phyloP scores from a whole-genome alignment of 805 yeast genomes.

The Jamesozyma lodderae region DNA sequence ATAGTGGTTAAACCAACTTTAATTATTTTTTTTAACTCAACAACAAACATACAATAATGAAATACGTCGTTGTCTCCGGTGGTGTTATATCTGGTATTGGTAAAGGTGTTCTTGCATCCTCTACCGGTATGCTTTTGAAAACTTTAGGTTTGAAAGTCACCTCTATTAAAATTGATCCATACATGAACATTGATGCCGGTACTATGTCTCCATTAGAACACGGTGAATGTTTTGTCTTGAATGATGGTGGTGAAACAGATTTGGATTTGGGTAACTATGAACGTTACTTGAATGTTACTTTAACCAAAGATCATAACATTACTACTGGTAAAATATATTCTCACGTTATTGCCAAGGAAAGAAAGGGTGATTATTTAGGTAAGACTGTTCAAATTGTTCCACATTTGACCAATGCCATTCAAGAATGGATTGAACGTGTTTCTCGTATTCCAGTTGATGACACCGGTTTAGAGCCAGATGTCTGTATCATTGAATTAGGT shows the following conservation, averaged over 20 bases:
- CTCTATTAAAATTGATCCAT: conserved; percentile 96
- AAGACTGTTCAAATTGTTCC: conserved; percentile 99
- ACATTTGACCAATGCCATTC: conserved; percentile 93
- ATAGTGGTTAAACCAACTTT: not conserved
- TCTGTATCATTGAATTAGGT: conserved; percentile 95
- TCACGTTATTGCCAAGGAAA: conserved; percentile 85
- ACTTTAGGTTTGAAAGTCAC: conserved; percentile 93
- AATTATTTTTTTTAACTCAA: not conserved
- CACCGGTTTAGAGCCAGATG: conserved; percentile 82
- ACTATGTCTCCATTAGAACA: conserved; percentile 99
- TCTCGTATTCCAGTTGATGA: conserved; percentile 86
- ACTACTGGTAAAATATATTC: conserved; percentile 97
- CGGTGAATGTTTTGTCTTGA: conserved; percentile 95
- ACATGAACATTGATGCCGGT: conserved; percentile 98
- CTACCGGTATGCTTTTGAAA: conserved; percentile 90
- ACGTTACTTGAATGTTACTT: conserved; percentile 86
- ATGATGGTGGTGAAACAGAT: conserved; percentile 99
- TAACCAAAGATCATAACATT: conserved; percentile 90
- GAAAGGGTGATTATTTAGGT: conserved; percentile 95
- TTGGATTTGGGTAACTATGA: conserved; percentile 97
- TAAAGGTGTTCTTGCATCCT: conserved; percentile 95
- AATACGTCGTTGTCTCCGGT: conserved; percentile 98
- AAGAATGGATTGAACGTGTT: conserved; percentile 96
- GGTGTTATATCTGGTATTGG: conserved; percentile 99
- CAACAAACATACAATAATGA: conserved; percentile 39